These are phyloP conservation scores for Cladosporium oxysporum DNA, from an alignment of 2,329 filamentous ascomycete genomes.

Conservation along the genomic window DNA sequence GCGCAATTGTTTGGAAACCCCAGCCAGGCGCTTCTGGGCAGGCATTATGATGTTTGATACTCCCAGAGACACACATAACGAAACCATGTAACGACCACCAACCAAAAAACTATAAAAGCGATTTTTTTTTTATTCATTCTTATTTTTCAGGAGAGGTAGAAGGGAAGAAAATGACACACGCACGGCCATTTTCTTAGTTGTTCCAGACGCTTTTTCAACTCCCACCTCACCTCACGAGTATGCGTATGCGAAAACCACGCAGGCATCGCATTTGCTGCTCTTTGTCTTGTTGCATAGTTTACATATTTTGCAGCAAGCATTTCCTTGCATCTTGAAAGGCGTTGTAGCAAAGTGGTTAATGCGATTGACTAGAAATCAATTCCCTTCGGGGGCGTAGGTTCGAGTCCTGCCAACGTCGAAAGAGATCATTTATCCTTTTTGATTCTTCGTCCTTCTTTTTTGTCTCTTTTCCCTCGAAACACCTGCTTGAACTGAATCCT, in stretches of 20 bases:
- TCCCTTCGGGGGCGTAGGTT: slow-evolving; percentile 26
- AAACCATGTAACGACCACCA: not conserved
- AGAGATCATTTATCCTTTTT: not conserved
- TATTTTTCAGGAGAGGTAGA: not conserved
- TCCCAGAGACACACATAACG: not conserved
- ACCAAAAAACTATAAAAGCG: not conserved
- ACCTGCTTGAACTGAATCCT: too few relatives aligned
- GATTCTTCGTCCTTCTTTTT: too few relatives aligned
- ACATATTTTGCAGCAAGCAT: too few relatives aligned
- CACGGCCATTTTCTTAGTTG: not conserved
- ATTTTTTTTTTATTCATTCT: not conserved
- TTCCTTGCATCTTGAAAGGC: not conserved
- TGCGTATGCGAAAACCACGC: too few relatives aligned
- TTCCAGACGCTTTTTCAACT: not conserved
- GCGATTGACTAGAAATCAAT: slow-evolving; percentile 27
- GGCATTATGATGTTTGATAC: not conserved
- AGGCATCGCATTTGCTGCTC: too few relatives aligned
- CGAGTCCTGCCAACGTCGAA: slow-evolving; percentile 24
- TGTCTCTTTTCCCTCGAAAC: too few relatives aligned
- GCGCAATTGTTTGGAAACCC: not conserved
- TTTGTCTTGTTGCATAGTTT: too few relatives aligned
- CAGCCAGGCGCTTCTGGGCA: not conserved
- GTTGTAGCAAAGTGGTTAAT: slow-evolving; percentile 26
- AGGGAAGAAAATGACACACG: not conserved
- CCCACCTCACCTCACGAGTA: too few relatives aligned